Evolutionary conservation across 805 yeast species (phyloP).

Genomic region (Candida parachauliodes): DNA sequence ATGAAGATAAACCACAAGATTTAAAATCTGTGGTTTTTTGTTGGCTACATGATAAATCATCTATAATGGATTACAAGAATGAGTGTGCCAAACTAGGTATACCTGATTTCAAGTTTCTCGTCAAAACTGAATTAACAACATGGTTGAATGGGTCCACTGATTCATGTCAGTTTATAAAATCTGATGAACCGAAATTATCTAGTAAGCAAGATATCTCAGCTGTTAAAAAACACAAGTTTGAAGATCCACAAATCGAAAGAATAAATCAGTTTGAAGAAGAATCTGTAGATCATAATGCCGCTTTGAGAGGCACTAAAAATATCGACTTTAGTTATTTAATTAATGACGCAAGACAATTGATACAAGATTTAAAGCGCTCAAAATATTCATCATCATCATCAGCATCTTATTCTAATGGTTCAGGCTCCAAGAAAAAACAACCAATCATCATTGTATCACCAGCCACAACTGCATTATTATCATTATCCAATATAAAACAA

Average conservation of each 20-base stretch:
- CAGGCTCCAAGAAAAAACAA: constrained; percentile 27
- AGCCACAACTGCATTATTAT: constrained; percentile 40
- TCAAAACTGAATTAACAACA: constrained; percentile 76
- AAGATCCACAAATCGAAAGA: constrained; percentile 49
- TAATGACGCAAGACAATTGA: constrained; percentile 60
- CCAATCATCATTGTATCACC: constrained; percentile 45
- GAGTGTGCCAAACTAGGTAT: constrained; percentile 64
- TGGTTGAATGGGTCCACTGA: constrained; percentile 74
- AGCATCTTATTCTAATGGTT: constrained; percentile 4
- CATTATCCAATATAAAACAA: constrained; percentile 38
- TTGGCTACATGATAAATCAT: constrained; percentile 70
- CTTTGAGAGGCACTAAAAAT: constrained; percentile 62
- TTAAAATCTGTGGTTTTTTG: constrained; percentile 68
- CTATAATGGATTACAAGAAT: constrained; percentile 77
- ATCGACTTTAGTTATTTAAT: constrained; percentile 66
- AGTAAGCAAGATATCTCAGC: constrained; percentile 12
- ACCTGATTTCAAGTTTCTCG: constrained; percentile 73
- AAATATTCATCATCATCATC: constrained; percentile 13
- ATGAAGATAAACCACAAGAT: constrained; percentile 46
- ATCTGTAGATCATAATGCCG: constrained; percentile 55
- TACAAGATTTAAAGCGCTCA: constrained; percentile 44
- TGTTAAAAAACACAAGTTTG: constrained; percentile 18
- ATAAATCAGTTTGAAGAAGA: constrained; percentile 47
- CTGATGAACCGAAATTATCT: constrained; percentile 18
- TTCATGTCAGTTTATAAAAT: constrained; percentile 47